Percentiles rank a stretch among this genome's conserved stretches.
phyloP scores from a whole-genome alignment of 1,284 basidiomycete species.

The Cutaneotrichosporon mucoides region DNA sequence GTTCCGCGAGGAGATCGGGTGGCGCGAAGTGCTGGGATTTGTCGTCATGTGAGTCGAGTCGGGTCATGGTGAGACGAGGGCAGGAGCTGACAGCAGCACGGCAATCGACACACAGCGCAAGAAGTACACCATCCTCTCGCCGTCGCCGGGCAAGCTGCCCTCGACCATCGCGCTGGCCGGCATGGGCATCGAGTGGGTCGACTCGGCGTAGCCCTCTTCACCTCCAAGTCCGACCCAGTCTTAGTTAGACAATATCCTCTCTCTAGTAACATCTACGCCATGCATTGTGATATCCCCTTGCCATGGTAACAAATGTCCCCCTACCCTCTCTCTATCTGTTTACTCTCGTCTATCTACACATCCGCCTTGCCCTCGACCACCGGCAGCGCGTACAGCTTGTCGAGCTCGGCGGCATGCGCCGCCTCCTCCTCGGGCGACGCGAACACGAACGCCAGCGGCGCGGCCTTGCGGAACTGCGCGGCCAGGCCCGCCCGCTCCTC shows the following conservation, averaged over 20 bases:
- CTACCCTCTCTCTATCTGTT: background rate
- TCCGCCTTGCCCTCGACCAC: conserved; percentile 23
- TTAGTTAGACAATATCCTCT: too few relatives aligned
- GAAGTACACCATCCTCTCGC: conserved; percentile 83
- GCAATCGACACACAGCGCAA: conserved; percentile 68
- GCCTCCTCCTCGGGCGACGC: conserved; percentile 32
- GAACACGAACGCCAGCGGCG: conserved; percentile 49
- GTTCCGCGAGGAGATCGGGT: conserved; percentile 79
- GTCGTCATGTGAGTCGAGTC: conserved; percentile 73
- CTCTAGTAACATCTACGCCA: too few relatives aligned
- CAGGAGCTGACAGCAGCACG: conserved; percentile 57
- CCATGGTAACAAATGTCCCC: background rate
- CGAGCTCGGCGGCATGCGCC: conserved; percentile 15
- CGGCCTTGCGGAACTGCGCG: conserved; percentile 24
- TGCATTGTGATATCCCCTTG: background rate
- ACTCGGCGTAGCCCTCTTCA: conserved; percentile 44
- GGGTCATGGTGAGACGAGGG: background rate
- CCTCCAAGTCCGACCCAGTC: too few relatives aligned
- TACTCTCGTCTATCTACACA: conserved; percentile 7
- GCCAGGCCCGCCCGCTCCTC: conserved; percentile 54
- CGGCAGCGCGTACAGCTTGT: background rate
- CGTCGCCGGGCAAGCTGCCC: conserved; percentile 70
- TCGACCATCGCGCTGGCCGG: conserved; percentile 76
- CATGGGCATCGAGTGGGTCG: conserved; percentile 77
- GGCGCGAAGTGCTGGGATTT: conserved; percentile 73